Evolutionary conservation across 2,329 filamentous ascomycete species (phyloP).

Genomic region (Curvularia spicifera): DNA sequence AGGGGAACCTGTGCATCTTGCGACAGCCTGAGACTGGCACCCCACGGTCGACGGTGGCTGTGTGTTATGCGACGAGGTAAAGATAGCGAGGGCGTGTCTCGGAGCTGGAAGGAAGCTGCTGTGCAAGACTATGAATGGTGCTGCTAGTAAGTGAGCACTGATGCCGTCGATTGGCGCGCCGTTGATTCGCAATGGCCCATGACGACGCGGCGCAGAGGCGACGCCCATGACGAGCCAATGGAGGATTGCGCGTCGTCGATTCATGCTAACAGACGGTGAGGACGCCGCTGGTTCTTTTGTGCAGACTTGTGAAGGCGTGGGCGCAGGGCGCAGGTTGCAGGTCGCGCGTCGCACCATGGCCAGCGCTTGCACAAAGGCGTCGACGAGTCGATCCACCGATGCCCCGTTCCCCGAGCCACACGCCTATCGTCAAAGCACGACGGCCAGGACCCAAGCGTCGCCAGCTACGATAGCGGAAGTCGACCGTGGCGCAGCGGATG

Average conservation of each 20-base stretch:
- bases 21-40: slow-evolving; percentile 8
- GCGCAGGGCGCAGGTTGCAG: background rate
- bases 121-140: no score
- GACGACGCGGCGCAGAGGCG: background rate
- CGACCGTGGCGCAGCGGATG: slow-evolving; percentile 6
- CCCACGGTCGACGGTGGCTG: slow-evolving; percentile 17
- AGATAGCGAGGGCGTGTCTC: no score
- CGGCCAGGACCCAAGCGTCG: slow-evolving; percentile 7
- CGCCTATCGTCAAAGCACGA: slow-evolving; percentile 16
- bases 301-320: slow-evolving; percentile 21
- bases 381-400: slow-evolving; percentile 12
- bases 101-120: no score
- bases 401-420: slow-evolving; percentile 7
- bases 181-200: slow-evolving; percentile 5
- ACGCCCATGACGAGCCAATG: background rate
- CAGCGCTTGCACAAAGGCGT: slow-evolving; percentile 14
- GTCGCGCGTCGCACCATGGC: slow-evolving; percentile 16
- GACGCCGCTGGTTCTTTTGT: slow-evolving; percentile 16
- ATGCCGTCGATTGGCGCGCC: slow-evolving; percentile 11
- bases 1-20: slow-evolving; percentile 5
- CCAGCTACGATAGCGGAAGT: slow-evolving; percentile 3
- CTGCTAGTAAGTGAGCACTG: background rate
- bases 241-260: slow-evolving; percentile 12
- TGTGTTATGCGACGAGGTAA: slow-evolving; percentile 11
- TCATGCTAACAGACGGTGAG: slow-evolving; percentile 15